Percentiles rank a stretch among this genome's conserved stretches.
Conservation (phyloP, 2,329 filamentous ascomycete species). For the Colletotrichum echinochloae region DNA sequence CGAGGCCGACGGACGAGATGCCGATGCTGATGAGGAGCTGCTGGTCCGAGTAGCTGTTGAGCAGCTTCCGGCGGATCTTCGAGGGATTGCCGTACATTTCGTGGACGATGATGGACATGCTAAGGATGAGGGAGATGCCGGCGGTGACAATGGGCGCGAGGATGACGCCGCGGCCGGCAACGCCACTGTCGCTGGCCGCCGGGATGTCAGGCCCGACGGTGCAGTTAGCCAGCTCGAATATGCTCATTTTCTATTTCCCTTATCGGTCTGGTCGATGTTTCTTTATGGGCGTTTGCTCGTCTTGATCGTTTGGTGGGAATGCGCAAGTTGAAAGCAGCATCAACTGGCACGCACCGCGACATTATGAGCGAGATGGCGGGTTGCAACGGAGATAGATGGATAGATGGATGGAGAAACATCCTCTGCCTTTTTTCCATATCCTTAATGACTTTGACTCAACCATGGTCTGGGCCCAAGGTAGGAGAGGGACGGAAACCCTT, state of each 20-base stretch:
- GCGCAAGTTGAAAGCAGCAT: neutral
- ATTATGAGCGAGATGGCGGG: neutral
- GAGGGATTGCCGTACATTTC: slow-evolving; percentile 62
- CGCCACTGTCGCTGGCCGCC: slow-evolving; percentile 64
- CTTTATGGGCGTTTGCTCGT: neutral
- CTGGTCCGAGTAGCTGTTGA: slow-evolving; percentile 75
- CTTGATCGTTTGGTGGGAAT: neutral
- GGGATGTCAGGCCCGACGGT: slow-evolving; percentile 51
- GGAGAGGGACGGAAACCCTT: neutral
- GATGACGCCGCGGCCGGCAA: slow-evolving; percentile 69
- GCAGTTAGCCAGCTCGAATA: slow-evolving; percentile 27
- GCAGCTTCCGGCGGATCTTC: slow-evolving; percentile 70
- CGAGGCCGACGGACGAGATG: slow-evolving; percentile 73
- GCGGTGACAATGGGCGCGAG: slow-evolving; percentile 77
- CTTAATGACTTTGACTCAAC: slow-evolving; percentile 16
- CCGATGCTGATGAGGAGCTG: slow-evolving; percentile 77
- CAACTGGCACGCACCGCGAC: neutral
- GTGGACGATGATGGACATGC: slow-evolving; percentile 67
- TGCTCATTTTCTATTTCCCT: neutral
- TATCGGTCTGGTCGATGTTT: neutral
- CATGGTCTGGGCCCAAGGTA: neutral
- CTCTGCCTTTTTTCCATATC: slow-evolving; percentile 4
- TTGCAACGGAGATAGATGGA: neutral
- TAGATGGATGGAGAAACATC: neutral
- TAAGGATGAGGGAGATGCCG: slow-evolving; percentile 65